Percentiles rank a stretch among this genome's conserved stretches.
phyloP scores from a whole-genome alignment of 2,329 filamentous ascomycete species.

The Penicillium hordei region DNA sequence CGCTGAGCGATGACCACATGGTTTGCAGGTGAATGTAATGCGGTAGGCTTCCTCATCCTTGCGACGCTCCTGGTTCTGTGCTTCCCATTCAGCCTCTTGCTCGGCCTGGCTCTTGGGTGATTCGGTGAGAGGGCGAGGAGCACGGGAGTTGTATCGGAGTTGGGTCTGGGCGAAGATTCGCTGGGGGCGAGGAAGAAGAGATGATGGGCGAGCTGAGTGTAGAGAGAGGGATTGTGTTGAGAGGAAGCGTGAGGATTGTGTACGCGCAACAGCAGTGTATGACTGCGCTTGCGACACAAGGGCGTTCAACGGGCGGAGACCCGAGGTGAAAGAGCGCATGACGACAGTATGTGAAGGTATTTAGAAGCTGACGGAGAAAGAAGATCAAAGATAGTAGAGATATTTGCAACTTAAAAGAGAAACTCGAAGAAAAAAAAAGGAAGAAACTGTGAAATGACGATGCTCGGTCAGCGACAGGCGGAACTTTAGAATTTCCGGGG shows the following conservation, averaged over 20 bases:
- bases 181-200: slow-evolving; percentile 1
- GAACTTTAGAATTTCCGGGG: slow-evolving; percentile 14
- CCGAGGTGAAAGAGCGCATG: slow-evolving; percentile 22
- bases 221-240: slow-evolving; percentile 14
- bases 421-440: neutral
- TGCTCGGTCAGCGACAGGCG: slow-evolving; percentile 14
- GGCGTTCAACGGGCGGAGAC: slow-evolving; percentile 26
- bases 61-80: slow-evolving; percentile 39
- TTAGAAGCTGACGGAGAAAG: neutral
- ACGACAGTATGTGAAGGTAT: neutral
- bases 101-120: slow-evolving; percentile 23
- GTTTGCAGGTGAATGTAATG: slow-evolving; percentile 88
- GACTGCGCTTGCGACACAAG: slow-evolving; percentile 16
- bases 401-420: neutral
- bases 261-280: slow-evolving; percentile 15
- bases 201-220: slow-evolving; percentile 6
- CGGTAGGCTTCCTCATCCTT: slow-evolving; percentile 69
- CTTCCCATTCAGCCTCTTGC: slow-evolving; percentile 35
- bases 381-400: neutral
- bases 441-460: slow-evolving; percentile 3
- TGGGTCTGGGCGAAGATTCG: slow-evolving; percentile 9
- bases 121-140: slow-evolving; percentile 38
- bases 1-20: slow-evolving; percentile 74
- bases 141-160: slow-evolving; percentile 34
- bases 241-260: slow-evolving; percentile 23